Evolutionary conservation across 441 rosid species (phyloP).

Genomic region (Arabidopsis hybrid): DNA sequence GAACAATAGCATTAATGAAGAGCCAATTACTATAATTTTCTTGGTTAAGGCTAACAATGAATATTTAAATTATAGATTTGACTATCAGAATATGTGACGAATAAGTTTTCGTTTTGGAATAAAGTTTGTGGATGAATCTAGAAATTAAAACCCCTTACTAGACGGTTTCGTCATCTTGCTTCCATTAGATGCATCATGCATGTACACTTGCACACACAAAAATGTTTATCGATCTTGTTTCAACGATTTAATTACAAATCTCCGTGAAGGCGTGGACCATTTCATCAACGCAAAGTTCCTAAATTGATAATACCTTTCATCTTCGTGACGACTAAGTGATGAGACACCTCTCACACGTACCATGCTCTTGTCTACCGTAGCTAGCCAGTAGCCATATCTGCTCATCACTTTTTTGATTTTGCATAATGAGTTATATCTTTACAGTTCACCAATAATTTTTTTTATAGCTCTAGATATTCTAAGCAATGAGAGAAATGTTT

Average conservation of each 20-base stretch:
- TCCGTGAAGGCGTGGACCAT: constrained; percentile 10
- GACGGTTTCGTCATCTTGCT: neutral
- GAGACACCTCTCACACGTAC: neutral
- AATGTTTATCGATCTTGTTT: constrained; percentile 14
- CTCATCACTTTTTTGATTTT: neutral
- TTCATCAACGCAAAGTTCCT: constrained; percentile 10
- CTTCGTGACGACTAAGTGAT: neutral
- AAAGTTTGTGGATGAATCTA: neutral
- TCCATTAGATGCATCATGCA: constrained; percentile 8
- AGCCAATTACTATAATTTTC: constrained; percentile 9
- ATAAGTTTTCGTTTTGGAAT: neutral
- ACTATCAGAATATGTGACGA: neutral
- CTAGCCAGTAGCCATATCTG: neutral
- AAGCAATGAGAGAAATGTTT: neutral
- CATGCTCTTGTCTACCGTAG: constrained; percentile 9
- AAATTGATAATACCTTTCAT: neutral
- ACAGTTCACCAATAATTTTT: neutral
- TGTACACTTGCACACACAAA: neutral
- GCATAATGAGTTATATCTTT: neutral
- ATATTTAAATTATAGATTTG: constrained; percentile 21
- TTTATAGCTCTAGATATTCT: neutral
- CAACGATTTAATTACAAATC: constrained; percentile 1
- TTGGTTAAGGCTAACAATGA: constrained; percentile 5
- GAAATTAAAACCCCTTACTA: neutral
- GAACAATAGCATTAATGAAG: neutral